phyloP scores from a whole-genome alignment of 1,284 basidiomycete species.

The Athelia sp. region DNA sequence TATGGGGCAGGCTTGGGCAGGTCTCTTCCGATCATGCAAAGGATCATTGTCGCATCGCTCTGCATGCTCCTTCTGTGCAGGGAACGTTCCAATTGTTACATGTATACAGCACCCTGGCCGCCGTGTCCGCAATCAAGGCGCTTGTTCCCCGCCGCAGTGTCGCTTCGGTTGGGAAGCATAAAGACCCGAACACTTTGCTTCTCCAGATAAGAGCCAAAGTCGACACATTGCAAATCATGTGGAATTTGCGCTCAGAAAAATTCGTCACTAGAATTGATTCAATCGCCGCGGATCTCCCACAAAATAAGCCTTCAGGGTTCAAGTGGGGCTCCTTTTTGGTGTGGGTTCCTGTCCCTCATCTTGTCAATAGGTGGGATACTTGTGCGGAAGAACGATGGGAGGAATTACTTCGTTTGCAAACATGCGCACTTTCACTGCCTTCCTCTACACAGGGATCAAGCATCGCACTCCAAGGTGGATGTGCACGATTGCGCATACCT shows the following conservation, averaged over 20 bases:
- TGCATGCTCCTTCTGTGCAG: conserved; percentile 35
- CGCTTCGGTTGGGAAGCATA: conserved; percentile 4
- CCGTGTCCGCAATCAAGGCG: conserved; percentile 47
- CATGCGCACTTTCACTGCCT: conserved; percentile 46
- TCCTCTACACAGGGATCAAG: conserved; percentile 24
- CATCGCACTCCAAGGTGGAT: conserved; percentile 56
- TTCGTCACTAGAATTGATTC: conserved; percentile 43
- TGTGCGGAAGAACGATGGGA: conserved; percentile 59
- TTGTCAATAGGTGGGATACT: conserved; percentile 28
- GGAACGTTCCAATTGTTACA: conserved; percentile 62
- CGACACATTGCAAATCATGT: conserved; percentile 40
- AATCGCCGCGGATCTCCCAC: conserved; percentile 21
- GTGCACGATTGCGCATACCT: conserved; percentile 74
- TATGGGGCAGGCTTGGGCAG: conserved; percentile 28
- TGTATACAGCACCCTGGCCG: conserved; percentile 71
- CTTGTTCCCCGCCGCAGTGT: conserved; percentile 29
- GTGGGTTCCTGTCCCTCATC: conserved; percentile 41
- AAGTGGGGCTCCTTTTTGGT: conserved; percentile 27
- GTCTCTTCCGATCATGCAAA: conserved; percentile 11
- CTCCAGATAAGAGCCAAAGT: conserved; percentile 29
- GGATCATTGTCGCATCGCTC: conserved; percentile 34
- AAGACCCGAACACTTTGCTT: conserved; percentile 13
- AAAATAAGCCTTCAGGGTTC: conserved; percentile 15
- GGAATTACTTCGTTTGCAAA: conserved; percentile 66
- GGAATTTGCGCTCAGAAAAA: conserved; percentile 43